Evolutionary conservation across 345 rosid species (phyloP), one percentile per base, ranked within the genome.

Genomic region (Euphorbia tirucalli): DNA sequence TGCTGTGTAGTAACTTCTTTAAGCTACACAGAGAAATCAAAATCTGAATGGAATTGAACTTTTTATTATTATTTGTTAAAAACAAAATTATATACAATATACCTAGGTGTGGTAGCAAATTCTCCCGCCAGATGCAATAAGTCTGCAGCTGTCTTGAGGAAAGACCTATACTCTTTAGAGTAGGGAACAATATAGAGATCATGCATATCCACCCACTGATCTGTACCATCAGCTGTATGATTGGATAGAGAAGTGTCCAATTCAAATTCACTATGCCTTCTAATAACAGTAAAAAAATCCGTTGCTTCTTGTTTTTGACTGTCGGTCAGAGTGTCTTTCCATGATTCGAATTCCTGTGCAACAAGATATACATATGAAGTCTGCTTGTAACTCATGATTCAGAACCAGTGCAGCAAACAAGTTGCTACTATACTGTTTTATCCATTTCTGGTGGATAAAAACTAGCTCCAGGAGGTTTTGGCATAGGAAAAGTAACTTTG

Each of bases 371-470:
- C 58, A 71, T 72, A 72, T 41, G 24, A 61, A 58, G 55, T 48
- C 69, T 44, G 13, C 49, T 16, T 65, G 46, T 59, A 25, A 52
- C 77, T 31, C 24, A 19, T 41, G 57, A 74, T 61, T 35, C 22
- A 65, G 54, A n/a, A 57, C 9, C 46, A 65, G 15, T 15, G 56
- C 41, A 73, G 56, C 22, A 71, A 24, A 24, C 32, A 13, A 72
- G 50, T 2, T 41, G 11, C 59, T 44, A 30, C 43, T 8, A 31
- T 89, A 94, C 98, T 93, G 0, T 70, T 88, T 92, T 92, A 64
- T 92, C 92, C 98, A 94, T 89, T 76, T 94, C 98, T n/a, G 96
- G 87, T 69, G 97, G 97, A 73, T 94, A 92, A 72, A 92, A 94
- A 81, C 90, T 94, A 39, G 95, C 96, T 70, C 96, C 93, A 57